Evolutionary conservation across 768 basidiomycete genomes (phyloP).

Genomic region (Scleroderma citrinum): DNA sequence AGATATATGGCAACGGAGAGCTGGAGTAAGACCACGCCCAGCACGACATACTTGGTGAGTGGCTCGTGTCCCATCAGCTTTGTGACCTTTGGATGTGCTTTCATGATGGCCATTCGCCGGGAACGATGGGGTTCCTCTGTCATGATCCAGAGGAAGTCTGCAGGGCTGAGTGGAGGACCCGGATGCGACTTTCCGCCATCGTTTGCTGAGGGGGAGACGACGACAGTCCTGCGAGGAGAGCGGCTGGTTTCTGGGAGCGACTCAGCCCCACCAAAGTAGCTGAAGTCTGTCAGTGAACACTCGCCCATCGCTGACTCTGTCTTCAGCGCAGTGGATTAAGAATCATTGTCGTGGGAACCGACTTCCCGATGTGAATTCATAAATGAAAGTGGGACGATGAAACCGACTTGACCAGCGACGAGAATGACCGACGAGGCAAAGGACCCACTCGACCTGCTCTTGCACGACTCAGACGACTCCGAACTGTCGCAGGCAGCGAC

Average conservation of each 20-base stretch:
- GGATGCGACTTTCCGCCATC: slow-evolving; percentile 38
- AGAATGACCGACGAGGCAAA: slow-evolving; percentile 20
- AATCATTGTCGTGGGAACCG: slow-evolving; percentile 18
- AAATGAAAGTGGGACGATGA: slow-evolving; percentile 21
- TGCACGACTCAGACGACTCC: slow-evolving; percentile 37
- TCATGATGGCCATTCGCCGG: slow-evolving; percentile 83
- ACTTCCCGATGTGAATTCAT: slow-evolving; percentile 11
- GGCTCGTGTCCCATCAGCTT: slow-evolving; percentile 96
- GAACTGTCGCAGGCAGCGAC: slow-evolving; percentile 23
- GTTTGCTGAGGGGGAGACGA: slow-evolving; percentile 33
- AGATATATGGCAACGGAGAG: slow-evolving; percentile 57
- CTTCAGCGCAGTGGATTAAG: not conserved
- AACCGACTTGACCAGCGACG: no score
- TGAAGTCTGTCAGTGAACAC: slow-evolving; percentile 66
- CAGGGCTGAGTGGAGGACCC: slow-evolving; percentile 64
- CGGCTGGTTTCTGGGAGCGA: slow-evolving; percentile 53
- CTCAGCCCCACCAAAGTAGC: slow-evolving; percentile 81
- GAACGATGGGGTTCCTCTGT: slow-evolving; percentile 96
- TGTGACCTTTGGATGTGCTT: slow-evolving; percentile 92
- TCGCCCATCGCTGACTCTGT: slow-evolving; percentile 12
- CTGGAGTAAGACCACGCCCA: slow-evolving; percentile 76
- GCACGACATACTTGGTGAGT: slow-evolving; percentile 85
- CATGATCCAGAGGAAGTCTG: slow-evolving; percentile 94
- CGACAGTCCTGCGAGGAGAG: slow-evolving; percentile 46
- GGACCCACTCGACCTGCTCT: slow-evolving; percentile 54